A percentile compares a stretch with the other conserved stretches of the same genome.
These are phyloP conservation scores for Alternaria ventricosa DNA, from an alignment of 2,329 filamentous ascomycete genomes.

Conservation along the genomic window DNA sequence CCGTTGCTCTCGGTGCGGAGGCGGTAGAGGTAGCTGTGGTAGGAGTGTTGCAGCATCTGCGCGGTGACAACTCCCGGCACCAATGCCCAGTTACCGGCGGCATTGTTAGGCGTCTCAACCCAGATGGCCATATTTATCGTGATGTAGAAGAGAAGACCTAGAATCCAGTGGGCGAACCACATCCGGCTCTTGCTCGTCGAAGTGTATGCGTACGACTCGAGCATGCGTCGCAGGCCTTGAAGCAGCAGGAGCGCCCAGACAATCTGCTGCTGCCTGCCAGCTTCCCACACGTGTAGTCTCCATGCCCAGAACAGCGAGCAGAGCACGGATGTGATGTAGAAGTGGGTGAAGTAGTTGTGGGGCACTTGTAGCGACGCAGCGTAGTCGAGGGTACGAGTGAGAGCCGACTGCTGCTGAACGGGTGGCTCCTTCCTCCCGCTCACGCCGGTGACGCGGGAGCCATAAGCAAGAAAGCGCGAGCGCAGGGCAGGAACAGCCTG, in stretches of 20 bases:
- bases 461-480: constrained; percentile 66
- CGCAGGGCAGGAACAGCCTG: constrained; percentile 59
- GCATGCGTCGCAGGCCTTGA: constrained; percentile 77
- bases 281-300: constrained; percentile 60
- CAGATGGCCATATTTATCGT: constrained; percentile 77
- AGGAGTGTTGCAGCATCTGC: constrained; percentile 74
- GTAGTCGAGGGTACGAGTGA: constrained; percentile 54
- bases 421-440: constrained; percentile 2
- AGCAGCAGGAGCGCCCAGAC: constrained; percentile 76
- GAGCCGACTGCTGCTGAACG: constrained; percentile 11
- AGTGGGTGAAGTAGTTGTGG: constrained; percentile 88
- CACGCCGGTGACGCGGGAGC: constrained; percentile 56
- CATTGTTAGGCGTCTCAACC: constrained; percentile 71
- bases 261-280: constrained; percentile 64
- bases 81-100: constrained; percentile 55
- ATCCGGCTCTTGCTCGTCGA: constrained; percentile 77
- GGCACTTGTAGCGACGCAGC: constrained; percentile 70
- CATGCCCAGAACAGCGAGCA: constrained; percentile 77
- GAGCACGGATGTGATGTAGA: constrained; percentile 76
- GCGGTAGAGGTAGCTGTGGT: constrained; percentile 55
- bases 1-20: constrained; percentile 57
- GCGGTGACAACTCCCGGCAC: constrained; percentile 71
- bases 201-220: constrained; percentile 73
- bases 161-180: constrained; percentile 82
- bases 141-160: constrained; percentile 81